Conservation (phyloP, 2,329 filamentous ascomycete species). For the Aspergillus fumigatus region DNA sequence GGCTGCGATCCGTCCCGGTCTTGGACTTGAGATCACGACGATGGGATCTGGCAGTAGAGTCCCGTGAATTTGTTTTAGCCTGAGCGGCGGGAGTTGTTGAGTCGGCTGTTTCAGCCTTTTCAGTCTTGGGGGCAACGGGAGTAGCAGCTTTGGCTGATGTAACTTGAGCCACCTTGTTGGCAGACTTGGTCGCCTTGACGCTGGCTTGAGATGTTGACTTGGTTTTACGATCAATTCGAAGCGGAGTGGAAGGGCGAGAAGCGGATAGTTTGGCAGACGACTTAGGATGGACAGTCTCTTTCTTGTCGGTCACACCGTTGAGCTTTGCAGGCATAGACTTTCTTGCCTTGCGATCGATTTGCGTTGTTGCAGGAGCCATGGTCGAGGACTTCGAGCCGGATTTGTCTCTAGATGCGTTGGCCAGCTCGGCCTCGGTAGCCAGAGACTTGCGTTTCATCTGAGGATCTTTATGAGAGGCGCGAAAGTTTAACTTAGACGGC, state of each 20-base stretch:
- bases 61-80: conserved; percentile 2
- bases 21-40: conserved; percentile 11
- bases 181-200: conserved; percentile 4
- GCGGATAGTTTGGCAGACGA: not conserved
- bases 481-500: conserved; percentile 8
- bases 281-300: not conserved
- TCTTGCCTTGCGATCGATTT: conserved; percentile 9
- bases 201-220: conserved; percentile 3
- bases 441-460: conserved; percentile 9
- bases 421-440: conserved; percentile 5
- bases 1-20: not conserved
- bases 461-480: conserved; percentile 6
- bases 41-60: conserved; percentile 7
- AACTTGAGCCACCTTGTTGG: not conserved
- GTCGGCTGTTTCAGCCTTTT: not conserved
- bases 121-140: not conserved
- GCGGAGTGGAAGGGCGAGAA: conserved; percentile 9
- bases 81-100: conserved; percentile 6
- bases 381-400: conserved; percentile 1
- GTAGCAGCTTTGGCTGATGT: not conserved
- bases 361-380: conserved; percentile 3
- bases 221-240: conserved; percentile 10
- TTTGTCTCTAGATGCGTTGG: conserved; percentile 1
- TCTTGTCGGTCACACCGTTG: conserved; percentile 8
- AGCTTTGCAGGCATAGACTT: conserved; percentile 15